Evolutionary conservation across 768 basidiomycete species (phyloP), one percentile per base, ranked within the genome.

Genomic region (Tylopilus rubrobrunneus): DNA sequence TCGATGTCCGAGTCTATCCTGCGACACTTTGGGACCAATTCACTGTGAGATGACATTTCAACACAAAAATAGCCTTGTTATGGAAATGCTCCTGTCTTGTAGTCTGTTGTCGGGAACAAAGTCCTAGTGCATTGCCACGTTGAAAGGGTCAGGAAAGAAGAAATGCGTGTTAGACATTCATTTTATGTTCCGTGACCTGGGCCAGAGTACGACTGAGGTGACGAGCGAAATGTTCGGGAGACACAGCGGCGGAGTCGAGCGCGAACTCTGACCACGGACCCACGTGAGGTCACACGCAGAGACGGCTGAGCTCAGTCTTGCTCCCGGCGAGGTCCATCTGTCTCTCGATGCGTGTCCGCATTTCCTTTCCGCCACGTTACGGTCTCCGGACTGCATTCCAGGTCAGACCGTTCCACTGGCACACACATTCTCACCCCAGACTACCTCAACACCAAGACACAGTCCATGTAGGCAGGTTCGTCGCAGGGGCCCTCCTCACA

Each of bases 401-500:
- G 23, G 47, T 49, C 46, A 52, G 59, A 42, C 40, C 17, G 34
- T 31, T 8, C 31, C 31, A 31, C 10, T 31, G 31, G 31, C 9
- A 42, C 7, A 21, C 57, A 9, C 49, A 15, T n/a, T 49, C 17
- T 17, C 54, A 25, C 11, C 37, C 48, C 15, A 47, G 37, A 36
- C 28, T 48, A 7, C 40, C 31, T 28, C 37, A 34, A 27, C 61
- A 44, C 19, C 21, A 48, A 31, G 57, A 61, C n/a, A n/a, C 51
- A 29, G 19, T 29, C 14, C 53, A 27, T 8, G 12, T 56, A 10
- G 52, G 60, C 28, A 55, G 27, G 34, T 55, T 68, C 42, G 55
- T 59, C 27, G 31, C 40, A 15, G 62, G 62, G 14, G 49, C 67
- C 1, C 28, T 69, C 28, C 8, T 68, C 17, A 33, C 57, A 4